Evolutionary conservation across 495 filamentous ascomycete genomes (phyloP).

Genomic region (Penicillium verhagenii): DNA sequence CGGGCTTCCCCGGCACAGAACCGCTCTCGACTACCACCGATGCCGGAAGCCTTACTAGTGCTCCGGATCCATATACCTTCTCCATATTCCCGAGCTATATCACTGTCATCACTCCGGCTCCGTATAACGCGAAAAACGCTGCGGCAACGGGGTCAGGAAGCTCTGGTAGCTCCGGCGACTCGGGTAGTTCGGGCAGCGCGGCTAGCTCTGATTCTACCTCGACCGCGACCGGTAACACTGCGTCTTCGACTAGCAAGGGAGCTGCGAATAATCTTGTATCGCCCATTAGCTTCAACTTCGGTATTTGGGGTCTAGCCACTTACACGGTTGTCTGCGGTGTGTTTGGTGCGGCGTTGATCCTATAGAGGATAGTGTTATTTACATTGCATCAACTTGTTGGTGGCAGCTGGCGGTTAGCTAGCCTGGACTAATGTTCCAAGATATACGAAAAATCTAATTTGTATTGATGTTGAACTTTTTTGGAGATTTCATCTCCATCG

Average conservation of each 20-base stretch:
- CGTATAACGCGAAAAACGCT: constrained; percentile 1
- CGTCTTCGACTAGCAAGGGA: background rate
- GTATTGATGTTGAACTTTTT: too few species aligned
- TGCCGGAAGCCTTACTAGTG: constrained; percentile 1
- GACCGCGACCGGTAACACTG: background rate
- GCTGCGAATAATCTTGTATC: background rate
- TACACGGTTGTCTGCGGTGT: background rate
- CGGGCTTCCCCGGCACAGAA: constrained; percentile 1
- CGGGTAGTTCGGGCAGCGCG: background rate
- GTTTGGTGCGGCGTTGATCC: background rate
- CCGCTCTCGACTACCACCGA: background rate
- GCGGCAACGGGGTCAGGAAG: background rate
- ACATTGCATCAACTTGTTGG: too few species aligned
- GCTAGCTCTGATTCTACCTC: background rate
- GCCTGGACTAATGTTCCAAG: too few species aligned
- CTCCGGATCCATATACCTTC: constrained; percentile 3
- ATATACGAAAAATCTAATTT: too few species aligned
- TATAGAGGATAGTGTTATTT: too few species aligned
- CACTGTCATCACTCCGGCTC: constrained; percentile 1
- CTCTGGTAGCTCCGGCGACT: background rate
- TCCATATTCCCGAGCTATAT: constrained; percentile 1
- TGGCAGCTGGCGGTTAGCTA: too few species aligned
- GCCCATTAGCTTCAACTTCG: background rate
- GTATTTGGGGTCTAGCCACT: background rate
- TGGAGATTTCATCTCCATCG: too few species aligned